These are phyloP conservation scores for Yueomyces sinensis DNA, from an alignment of 805 yeast genomes.

Conservation along the genomic window DNA sequence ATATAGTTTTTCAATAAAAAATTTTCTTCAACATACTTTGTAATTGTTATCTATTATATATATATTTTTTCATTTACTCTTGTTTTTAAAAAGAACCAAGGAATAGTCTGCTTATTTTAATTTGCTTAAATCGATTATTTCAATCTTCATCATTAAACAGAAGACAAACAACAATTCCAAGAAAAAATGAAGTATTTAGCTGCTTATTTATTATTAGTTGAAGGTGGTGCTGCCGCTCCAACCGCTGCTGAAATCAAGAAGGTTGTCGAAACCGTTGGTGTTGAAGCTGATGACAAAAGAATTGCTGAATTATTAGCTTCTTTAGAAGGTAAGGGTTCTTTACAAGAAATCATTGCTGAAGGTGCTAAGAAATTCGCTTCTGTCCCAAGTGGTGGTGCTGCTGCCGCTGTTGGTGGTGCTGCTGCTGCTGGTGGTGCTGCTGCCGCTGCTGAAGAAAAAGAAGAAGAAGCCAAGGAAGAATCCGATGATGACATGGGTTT, in stretches of 20 bases:
- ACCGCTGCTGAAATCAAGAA: slow-evolving; percentile 63
- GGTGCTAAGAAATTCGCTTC: slow-evolving; percentile 74
- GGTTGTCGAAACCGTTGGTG: slow-evolving; percentile 63
- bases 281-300: slow-evolving; percentile 71
- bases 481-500: slow-evolving; percentile 77
- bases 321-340: slow-evolving; percentile 55
- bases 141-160: slow-evolving; percentile 7
- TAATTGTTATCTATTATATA: background rate
- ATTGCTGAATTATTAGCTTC: slow-evolving; percentile 57
- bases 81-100: slow-evolving; percentile 11
- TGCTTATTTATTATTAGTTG: slow-evolving; percentile 80
- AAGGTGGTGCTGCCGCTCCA: slow-evolving; percentile 79
- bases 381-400: slow-evolving; percentile 61
- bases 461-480: slow-evolving; percentile 43
- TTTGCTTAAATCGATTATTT: slow-evolving; percentile 27
- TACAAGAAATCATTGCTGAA: slow-evolving; percentile 59
- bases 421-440: slow-evolving; percentile 3
- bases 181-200: slow-evolving; percentile 72
- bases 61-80: slow-evolving; percentile 1
- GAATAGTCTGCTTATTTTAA: slow-evolving; percentile 27
- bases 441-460: slow-evolving; percentile 36
- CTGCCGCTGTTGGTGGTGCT: slow-evolving; percentile 2
- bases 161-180: background rate
- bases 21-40: background rate
- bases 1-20: no score